phyloP scores from a whole-genome alignment of 768 basidiomycete genomes.

The Tulasnella sp. region DNA sequence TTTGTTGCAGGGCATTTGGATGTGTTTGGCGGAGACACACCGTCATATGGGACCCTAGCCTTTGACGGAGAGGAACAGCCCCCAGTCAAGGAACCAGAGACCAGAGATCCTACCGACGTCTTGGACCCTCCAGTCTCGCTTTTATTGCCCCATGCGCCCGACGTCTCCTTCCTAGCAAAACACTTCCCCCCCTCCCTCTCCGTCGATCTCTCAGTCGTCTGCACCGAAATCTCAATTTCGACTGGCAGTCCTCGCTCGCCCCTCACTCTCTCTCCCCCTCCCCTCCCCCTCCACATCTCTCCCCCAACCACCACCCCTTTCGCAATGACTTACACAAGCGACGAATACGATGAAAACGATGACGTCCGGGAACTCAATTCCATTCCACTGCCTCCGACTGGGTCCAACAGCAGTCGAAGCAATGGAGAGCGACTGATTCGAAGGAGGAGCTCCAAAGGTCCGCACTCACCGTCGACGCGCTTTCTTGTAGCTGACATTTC shows the following conservation, averaged over 20 bases:
- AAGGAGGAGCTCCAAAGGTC: constrained; percentile 18
- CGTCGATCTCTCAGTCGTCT: background rate
- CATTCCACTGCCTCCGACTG: background rate
- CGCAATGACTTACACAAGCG: constrained; percentile 6
- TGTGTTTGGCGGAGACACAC: background rate
- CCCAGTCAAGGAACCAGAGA: background rate
- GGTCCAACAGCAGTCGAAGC: background rate
- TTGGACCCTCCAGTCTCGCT: background rate
- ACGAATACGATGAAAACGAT: constrained; percentile 10
- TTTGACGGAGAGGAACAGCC: background rate
- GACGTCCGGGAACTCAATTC: background rate
- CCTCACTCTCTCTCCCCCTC: background rate
- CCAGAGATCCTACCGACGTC: background rate
- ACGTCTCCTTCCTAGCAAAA: background rate
- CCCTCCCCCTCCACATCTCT: background rate
- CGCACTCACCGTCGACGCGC: background rate
- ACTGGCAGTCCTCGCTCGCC: background rate
- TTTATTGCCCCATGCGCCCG: background rate
- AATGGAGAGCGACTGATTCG: background rate
- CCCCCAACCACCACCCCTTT: background rate
- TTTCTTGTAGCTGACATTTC: no score
- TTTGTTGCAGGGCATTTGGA: background rate
- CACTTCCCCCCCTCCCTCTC: background rate
- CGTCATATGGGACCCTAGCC: background rate
- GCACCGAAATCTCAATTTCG: background rate